These are phyloP conservation scores for Lachancea fermentati DNA, from an alignment of 805 yeast genomes.

Conservation along the genomic window DNA sequence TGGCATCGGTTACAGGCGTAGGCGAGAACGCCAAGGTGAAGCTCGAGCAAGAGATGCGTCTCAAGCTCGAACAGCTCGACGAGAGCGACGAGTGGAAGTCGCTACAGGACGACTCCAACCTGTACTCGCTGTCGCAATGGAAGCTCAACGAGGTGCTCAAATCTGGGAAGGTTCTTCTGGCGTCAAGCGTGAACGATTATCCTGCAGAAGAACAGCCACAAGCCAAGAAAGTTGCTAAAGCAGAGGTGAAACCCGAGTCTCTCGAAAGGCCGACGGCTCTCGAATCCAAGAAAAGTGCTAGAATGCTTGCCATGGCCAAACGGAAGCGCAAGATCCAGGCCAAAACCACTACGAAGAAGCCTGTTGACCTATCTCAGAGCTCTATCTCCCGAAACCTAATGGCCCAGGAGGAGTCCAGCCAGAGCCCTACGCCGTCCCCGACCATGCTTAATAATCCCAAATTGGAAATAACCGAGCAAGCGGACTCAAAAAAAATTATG, in stretches of 20 bases:
- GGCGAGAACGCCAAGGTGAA: slow-evolving; percentile 30
- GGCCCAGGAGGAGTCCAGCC: slow-evolving; percentile 26
- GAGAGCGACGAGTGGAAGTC: slow-evolving; percentile 19
- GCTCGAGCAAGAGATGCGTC: slow-evolving; percentile 29
- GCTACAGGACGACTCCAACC: slow-evolving; percentile 20
- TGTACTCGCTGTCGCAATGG: slow-evolving; percentile 24
- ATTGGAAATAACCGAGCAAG: slow-evolving; percentile 68
- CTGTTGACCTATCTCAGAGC: slow-evolving; percentile 67
- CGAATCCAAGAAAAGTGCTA: slow-evolving; percentile 47
- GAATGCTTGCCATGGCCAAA: slow-evolving; percentile 92
- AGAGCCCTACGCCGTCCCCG: slow-evolving; percentile 21
- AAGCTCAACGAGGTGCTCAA: slow-evolving; percentile 26
- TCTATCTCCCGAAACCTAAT: slow-evolving; percentile 47
- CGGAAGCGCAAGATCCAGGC: slow-evolving; percentile 76
- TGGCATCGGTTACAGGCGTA: slow-evolving; percentile 19
- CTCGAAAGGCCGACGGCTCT: slow-evolving; percentile 14
- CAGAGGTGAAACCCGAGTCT: slow-evolving; percentile 1
- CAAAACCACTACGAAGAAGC: slow-evolving; percentile 42
- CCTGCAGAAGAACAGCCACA: slow-evolving; percentile 1
- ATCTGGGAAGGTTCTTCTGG: slow-evolving; percentile 24
- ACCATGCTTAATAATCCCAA: slow-evolving; percentile 32
- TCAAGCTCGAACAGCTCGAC: slow-evolving; percentile 27
- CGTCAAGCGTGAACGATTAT: slow-evolving; percentile 17
- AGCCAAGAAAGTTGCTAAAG: not conserved
- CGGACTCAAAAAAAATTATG: slow-evolving; percentile 75